These are phyloP conservation scores for Vitellaria paradoxa DNA, from an alignment of 179 eudicot species.

Conservation along the genomic window DNA sequence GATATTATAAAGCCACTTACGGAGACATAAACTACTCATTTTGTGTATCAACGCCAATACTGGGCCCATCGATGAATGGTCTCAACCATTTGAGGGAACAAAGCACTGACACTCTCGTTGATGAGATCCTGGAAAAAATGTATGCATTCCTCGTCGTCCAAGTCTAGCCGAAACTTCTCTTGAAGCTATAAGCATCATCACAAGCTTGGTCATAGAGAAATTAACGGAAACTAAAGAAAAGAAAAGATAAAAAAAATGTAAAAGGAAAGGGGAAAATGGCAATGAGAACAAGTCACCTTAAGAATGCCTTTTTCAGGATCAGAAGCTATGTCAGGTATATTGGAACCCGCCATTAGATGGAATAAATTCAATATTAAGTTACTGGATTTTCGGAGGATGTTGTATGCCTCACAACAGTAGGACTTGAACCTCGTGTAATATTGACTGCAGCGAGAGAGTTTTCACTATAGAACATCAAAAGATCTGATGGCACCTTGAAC, in stretches of 20 bases:
- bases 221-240: background rate
- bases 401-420: slow-evolving; percentile 98
- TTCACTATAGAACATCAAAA: background rate
- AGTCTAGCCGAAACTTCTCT: slow-evolving; percentile 93
- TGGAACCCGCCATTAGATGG: slow-evolving; percentile 96
- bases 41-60: slow-evolving; percentile 85
- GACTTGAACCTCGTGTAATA: slow-evolving; percentile 96
- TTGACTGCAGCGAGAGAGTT: slow-evolving; percentile 48
- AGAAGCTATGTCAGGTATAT: slow-evolving; percentile 95
- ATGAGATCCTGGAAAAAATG: slow-evolving; percentile 98
- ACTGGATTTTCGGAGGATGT: slow-evolving; percentile 68
- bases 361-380: slow-evolving; percentile 90
- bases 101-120: slow-evolving; percentile 96
- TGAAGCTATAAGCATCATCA: slow-evolving; percentile 59
- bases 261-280: too few species aligned
- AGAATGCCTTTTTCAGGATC: slow-evolving; percentile 98
- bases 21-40: background rate
- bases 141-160: slow-evolving; percentile 94
- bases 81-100: slow-evolving; percentile 99
- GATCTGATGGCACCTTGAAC: slow-evolving; percentile 1
- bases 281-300: slow-evolving; percentile 47
- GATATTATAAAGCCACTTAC: background rate
- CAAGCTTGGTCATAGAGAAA: background rate
- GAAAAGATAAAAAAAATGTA: background rate
- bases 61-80: slow-evolving; percentile 99